Evolutionary conservation across 805 yeast species (phyloP), one percentile per base, ranked within the genome.

Genomic region (Candida argentea): DNA sequence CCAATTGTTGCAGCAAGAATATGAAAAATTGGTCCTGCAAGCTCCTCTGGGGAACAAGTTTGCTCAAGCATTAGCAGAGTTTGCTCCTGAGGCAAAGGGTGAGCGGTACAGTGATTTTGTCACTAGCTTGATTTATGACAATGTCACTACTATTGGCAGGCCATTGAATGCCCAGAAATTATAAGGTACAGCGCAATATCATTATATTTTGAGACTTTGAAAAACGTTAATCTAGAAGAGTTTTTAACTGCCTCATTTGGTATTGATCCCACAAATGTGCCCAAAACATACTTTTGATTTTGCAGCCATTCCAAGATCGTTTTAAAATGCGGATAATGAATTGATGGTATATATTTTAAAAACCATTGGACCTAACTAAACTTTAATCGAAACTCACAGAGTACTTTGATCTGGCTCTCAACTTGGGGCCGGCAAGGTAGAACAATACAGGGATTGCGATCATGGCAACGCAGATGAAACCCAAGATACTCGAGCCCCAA

Each of bases 91-190:
- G 52, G 74, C 80, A 32, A 65, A 72, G 36, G 87, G 79, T 37
- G 73, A 71, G 44, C 73, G 73, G 46, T 76, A 78, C 54, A 75
- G 80, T 34, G 87, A 81, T 47, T 81, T 81, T 55, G 70, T 81
- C 44, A 81, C 93, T 26, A 75, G 78, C 20, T 64, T 80, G 54
- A 65, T 81, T 47, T 81, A 81, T 51, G 86, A 80, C 42, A 82
- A 81, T 32, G 68, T 76, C 33, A 69, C 76, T 26, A 73, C 81
- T 27, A 43, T 60, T 30, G 65, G 67, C 35, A 60, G 68, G 54
- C 53, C 67, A 14, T 35, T 43, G 30, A 31, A 50, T 27, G 66
- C 61, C 25, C 65, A 59, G 36, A 61, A 56, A 42, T 62, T 61
- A 46, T 61, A 50, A 10, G 20, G n/a, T n/a, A n/a, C n/a, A n/a